Evolutionary conservation across 2,329 filamentous ascomycete genomes (phyloP).

Genomic region (Colletotrichum godetiae): DNA sequence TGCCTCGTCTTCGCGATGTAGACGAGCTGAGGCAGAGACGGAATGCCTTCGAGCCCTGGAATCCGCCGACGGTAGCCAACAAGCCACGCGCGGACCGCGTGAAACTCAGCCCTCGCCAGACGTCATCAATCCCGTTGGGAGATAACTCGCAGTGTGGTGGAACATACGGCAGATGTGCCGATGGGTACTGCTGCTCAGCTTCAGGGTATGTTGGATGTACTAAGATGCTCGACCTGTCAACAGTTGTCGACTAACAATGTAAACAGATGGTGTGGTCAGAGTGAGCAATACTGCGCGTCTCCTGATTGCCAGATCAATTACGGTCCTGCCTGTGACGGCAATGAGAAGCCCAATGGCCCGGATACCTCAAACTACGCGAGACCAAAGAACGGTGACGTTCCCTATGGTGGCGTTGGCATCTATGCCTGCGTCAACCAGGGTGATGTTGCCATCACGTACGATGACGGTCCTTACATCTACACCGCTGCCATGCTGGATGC

Average conservation of each 20-base stretch:
- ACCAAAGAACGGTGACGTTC: conserved; percentile 41
- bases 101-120: conserved; percentile 37
- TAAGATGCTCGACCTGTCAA: too few species aligned
- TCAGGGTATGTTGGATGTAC: conserved; percentile 42
- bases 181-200: conserved; percentile 47
- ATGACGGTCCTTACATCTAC: conserved; percentile 50
- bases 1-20: background rate
- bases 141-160: conserved; percentile 42
- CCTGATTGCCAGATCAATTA: conserved; percentile 45
- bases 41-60: conserved; percentile 39
- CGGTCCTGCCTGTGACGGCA: conserved; percentile 45
- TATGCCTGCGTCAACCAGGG: conserved; percentile 42
- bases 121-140: background rate
- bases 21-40: conserved; percentile 21
- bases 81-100: conserved; percentile 9
- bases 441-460: conserved; percentile 50
- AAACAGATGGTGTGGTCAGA: conserved; percentile 43
- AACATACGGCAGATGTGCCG: conserved; percentile 42
- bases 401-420: conserved; percentile 47
- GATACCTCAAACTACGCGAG: conserved; percentile 40
- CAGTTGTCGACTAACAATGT: background rate
- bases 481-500: conserved; percentile 48
- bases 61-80: conserved; percentile 39
- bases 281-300: conserved; percentile 38
- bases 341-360: conserved; percentile 41